Evolutionary conservation across 2,329 filamentous ascomycete species (phyloP), one percentile per base, ranked within the genome.

Genomic region (Fusarium drepaniforme): DNA sequence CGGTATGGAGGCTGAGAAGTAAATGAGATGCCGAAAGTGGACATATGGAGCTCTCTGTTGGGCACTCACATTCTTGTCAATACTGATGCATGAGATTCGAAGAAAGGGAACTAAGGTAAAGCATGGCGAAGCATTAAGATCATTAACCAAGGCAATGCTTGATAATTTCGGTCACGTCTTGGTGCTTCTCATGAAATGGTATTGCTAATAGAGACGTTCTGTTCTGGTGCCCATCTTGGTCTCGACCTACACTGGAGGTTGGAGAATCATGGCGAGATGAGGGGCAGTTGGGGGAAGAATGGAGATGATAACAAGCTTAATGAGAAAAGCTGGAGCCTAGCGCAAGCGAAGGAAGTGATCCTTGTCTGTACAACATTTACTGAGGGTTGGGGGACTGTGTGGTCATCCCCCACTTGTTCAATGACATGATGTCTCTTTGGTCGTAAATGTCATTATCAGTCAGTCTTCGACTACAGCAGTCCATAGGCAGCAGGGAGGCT

Each of bases 281-380:
- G 60, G 60, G 60, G 46, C 38, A 25, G 15, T 49, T 62, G 23
- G 49, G 46, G 46, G 46, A 57, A 28, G 9, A 28, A 51, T 51
- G 25, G 25, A 51, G 23, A 51, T 9, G 5, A 40, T 12, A 53
- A 16, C 18, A 16, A 62, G 28, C 28, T 35, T 25, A 21, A 37
- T 15, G 56, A 60, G 57, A 42, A 57, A 44, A n/a, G 49, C 35
- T 57, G 49, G 46, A 64, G 61, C 61, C 61, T 64, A 18, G 25
- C 16, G 25, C 16, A 64, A 64, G 61, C 61, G 23, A 56, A n/a
- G 33, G 16, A 16, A 12, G 25, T 21, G 21, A 23, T n/a, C 33
- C 44, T 49, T 25, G 44, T 18, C 23, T 18, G 12, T n/a, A 21
- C 8, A 23, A 16, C 12, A 40, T 60, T 18, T 8, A 42, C 23